Conservation (phyloP, 1,284 basidiomycete species). For the Tylopilus sp. region DNA sequence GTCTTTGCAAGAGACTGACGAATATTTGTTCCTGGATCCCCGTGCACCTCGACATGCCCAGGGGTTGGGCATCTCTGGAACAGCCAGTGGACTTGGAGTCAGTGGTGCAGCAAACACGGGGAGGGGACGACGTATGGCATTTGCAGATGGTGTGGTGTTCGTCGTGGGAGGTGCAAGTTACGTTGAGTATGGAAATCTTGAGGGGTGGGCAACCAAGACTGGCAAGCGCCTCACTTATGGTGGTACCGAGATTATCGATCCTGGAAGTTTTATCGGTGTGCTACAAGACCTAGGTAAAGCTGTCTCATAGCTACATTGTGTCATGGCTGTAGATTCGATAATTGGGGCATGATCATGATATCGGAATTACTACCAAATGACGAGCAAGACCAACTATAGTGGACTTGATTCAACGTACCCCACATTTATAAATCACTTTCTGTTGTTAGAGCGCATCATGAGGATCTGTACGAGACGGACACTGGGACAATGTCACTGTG, state of each 20-base stretch:
- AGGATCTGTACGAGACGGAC: conserved; percentile 83
- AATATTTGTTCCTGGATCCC: conserved; percentile 94
- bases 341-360: not conserved
- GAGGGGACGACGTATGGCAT: conserved; percentile 72
- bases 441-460: conserved; percentile 59
- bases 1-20: conserved; percentile 94
- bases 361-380: conserved; percentile 1
- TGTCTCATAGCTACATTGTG: conserved; percentile 13
- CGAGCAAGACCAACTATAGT: not conserved
- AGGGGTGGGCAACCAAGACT: conserved; percentile 82
- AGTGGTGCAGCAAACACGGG: conserved; percentile 44
- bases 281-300: conserved; percentile 63
- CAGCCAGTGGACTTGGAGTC: conserved; percentile 44
- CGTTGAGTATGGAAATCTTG: conserved; percentile 95
- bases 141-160: conserved; percentile 89
- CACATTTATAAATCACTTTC: conserved; percentile 37
- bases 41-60: conserved; percentile 64
- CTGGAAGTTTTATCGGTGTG: conserved; percentile 77
- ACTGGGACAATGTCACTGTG: conserved; percentile 37
- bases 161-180: conserved; percentile 96
- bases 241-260: conserved; percentile 92
- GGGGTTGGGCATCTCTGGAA: conserved; percentile 51
- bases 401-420: not conserved
- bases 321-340: not conserved
- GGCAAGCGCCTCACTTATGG: conserved; percentile 92